Evolutionary conservation across 345 rosid species (phyloP), one percentile per base, ranked within the genome.

Genomic region (Brassica rapa): DNA sequence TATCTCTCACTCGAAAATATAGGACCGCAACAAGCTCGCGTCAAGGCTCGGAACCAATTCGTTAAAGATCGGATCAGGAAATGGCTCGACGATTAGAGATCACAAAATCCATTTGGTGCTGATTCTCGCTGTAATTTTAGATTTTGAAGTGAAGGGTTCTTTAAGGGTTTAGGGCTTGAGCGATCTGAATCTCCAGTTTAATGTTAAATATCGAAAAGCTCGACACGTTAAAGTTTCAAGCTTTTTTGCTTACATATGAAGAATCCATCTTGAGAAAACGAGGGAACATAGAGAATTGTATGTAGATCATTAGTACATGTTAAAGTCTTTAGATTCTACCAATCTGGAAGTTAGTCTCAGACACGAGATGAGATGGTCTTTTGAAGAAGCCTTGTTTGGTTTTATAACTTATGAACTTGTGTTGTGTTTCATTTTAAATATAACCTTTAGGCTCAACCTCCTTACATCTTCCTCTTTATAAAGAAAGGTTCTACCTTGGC

Each of bases 21-120:
- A 19, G 88, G 79, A 51, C 91, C 96, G n/a, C 93, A 88, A 74
- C 91, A 93, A 86, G 91, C 84, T 73, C 90, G 91, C 19, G 78
- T 79, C 70, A 83, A 88, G 80, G 94, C 91, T 66, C 94, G 93
- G 8, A 84, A 73, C 49, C 86, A 86, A 43, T 88, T 68, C 71
- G 74, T 93, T 66, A 91, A 83, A 74, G 84, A 82, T 63, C 91
- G 91, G 49, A 78, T 91, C 75, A 82, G 93, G 74, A 86, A 86
- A 85, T 77, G 87, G 81, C 87, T 89, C 61, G 91, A 88, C 51
- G 90, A 72, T 29, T 81, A 75, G 71, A n/a, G 25, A 24, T 37
- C 71, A 35, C 49, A 32, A 9, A 43, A 14, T 57, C 53, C 33
- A 3, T 5, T n/a, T 14, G 0, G 1, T 3, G 68, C 9, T 72